Base-by-base conservation (phyloP, 176 grass and related monocot genomes). In the Carex parvula region DNA sequence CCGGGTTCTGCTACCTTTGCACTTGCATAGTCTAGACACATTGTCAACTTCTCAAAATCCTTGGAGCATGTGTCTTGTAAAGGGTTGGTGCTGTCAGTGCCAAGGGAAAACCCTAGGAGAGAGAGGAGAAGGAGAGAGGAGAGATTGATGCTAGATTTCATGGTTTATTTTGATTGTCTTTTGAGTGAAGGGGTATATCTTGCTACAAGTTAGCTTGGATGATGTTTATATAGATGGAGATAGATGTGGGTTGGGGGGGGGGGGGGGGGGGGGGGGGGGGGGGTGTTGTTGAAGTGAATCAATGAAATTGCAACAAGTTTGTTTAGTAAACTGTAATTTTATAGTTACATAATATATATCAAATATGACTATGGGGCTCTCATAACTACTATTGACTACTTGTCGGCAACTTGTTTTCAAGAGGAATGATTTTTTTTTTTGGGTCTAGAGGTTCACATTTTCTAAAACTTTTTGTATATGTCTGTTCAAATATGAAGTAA, bases 1-100 rank as follows among this genome's bases (percentile, higher is more conserved):
- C 84, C 29, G 0, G 88, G 88, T 20, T 69, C 18, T 8, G 35
- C 62, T 20, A 76, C 48, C 88, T 89, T 86, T 18, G 68, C 88
- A 8, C 79, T 79, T 29, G 84, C 88, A 5, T 83, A 89, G 50
- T 89, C 84, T 24, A 89, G 48, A 77, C 88, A 89, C 20, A 66
- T 42, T 24, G 80, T 56, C 33, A 89, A 65, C 79, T 89, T 83
- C 16, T 29, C 18, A 29, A 89, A 86, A 18, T 89, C 84, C 32
- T 86, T 46, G 4, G 79, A 16, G 52, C 88, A 89, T 71, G 67
- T 89, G 30, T 70, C 63, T 66, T 86, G 79, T 39, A 89, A 32
- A 2, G 88, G 70, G 77, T 46, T 57, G 82, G 54, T 26, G 8
- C 22, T 77, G 10, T 63, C 78, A 39, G 65, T 6, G 7, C 41